Evolutionary conservation across 768 basidiomycete genomes (phyloP).

Genomic region (Tylopilus vinaceipallidus): DNA sequence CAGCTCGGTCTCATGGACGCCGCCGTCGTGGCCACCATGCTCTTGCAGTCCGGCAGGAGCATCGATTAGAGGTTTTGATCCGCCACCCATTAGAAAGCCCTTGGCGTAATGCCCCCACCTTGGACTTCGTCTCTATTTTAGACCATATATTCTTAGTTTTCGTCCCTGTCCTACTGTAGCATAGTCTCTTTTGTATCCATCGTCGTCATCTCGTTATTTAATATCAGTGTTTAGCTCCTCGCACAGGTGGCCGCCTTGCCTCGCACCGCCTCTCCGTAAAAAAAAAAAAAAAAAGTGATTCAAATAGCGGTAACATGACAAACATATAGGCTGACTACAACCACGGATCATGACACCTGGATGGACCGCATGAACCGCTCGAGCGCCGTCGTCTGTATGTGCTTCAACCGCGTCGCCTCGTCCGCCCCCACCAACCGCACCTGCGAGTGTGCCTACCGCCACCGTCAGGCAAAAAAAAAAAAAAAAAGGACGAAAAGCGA

Average conservation of each 20-base stretch:
- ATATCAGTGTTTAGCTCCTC: no score
- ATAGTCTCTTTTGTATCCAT: no score
- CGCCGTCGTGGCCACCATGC: conserved; percentile 47
- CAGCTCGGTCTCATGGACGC: conserved; percentile 53
- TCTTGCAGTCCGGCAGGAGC: conserved; percentile 60
- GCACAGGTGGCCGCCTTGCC: no score
- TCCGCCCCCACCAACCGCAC: conserved; percentile 47
- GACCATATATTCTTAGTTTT: no score
- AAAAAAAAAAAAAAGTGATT: conserved; percentile 4
- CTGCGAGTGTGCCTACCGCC: conserved; percentile 38
- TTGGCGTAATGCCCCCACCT: no score
- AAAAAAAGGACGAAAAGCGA: not conserved
- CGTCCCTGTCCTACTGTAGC: no score
- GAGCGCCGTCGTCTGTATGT: conserved; percentile 62
- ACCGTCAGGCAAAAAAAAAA: not conserved
- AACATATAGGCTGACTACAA: not conserved
- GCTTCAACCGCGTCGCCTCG: conserved; percentile 57
- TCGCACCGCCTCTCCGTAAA: no score
- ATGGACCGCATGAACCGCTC: conserved; percentile 66
- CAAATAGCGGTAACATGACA: conserved; percentile 24
- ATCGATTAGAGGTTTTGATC: no score
- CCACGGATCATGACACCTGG: conserved; percentile 29
- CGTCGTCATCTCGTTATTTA: no score
- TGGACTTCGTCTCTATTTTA: no score
- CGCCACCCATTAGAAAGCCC: no score